Base-by-base conservation (phyloP, 2,329 filamentous ascomycete genomes). In the Colletotrichum euphorbiae region DNA sequence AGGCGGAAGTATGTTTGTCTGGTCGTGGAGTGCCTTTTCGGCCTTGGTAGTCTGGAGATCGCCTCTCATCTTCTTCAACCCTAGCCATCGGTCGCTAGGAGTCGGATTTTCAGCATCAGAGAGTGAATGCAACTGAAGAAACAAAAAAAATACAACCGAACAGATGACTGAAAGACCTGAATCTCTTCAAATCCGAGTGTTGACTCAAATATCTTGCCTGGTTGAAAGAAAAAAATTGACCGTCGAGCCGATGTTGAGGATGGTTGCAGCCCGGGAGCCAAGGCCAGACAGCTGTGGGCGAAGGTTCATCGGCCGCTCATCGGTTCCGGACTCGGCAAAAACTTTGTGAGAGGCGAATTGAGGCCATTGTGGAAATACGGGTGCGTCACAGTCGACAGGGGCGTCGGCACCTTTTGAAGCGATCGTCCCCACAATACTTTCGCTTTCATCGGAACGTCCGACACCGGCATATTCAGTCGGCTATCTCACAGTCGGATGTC, bases 1-100 rank as follows among this genome's bases (percentile, higher is more conserved):
- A 43, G 80, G 81, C 0, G 86, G 85, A 2, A 90, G 79, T 17
- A 89, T 81, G 67, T 89, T 87, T 8, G 83, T 87, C 73, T 89
- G 87, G 72, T 88, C 84, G 73, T 85, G 82, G 45, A 85, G 76
- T 12, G 79, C 78, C 71, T 77, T 80, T 70, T 85, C 83, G 50
- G 82, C 82, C 40, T 54, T 55, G 42, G 66, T 60, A 11, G 21
- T 58, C 13, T 51, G 45, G 13, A 51, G 48, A 13, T 68, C 65
- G 46, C 45, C 45, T 28, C 46, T 55, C 65, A 68, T 68, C 28
- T 28, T 28, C 4, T 63, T 56, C 38, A 52, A 40, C 31, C 19
- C 19, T 57, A 31, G 38, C 8, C 9, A 52, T 12, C 45, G 9
- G 19, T 57, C 38, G 5, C 1, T 40, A 21, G 19, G 11, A 38